phyloP scores from a whole-genome alignment of 352 stramenopile genomes.

The Phytophthora brassicae region DNA sequence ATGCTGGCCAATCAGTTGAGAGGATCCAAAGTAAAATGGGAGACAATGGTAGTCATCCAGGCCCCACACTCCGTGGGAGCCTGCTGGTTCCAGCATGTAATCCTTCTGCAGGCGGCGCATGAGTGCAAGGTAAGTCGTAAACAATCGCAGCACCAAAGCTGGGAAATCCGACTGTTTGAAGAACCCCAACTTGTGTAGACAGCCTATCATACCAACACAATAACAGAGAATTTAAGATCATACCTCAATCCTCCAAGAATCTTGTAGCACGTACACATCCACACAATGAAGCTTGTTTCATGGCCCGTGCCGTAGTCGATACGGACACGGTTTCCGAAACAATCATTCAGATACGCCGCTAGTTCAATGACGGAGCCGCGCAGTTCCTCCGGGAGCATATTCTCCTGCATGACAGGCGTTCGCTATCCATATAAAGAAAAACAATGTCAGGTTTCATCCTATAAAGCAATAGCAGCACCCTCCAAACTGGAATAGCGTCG shows the following conservation, averaged over 20 bases:
- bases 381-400: constrained; percentile 54
- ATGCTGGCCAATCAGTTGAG: constrained; percentile 90
- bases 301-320: constrained; percentile 99
- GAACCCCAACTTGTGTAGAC: constrained; percentile 90
- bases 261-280: constrained; percentile 71
- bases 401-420: constrained; percentile 56
- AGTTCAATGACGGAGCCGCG: constrained; percentile 90
- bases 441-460: constrained; percentile 1
- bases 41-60: constrained; percentile 99
- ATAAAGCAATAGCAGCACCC: neutral
- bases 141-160: constrained; percentile 89
- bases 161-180: constrained; percentile 84
- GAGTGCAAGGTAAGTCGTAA: constrained; percentile 93
- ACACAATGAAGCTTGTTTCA: constrained; percentile 97
- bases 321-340: constrained; percentile 96
- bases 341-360: constrained; percentile 93
- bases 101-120: constrained; percentile 94
- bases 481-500: neutral
- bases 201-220: constrained; percentile 36
- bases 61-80: constrained; percentile 98
- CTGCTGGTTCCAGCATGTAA: constrained; percentile 98
- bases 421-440: constrained; percentile 28
- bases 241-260: neutral
- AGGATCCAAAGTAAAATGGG: constrained; percentile 97
- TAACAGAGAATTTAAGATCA: constrained; percentile 13